These are phyloP conservation scores for Gliomastix tumulicola DNA, from an alignment of 2,329 filamentous ascomycete genomes.

Conservation along the genomic window DNA sequence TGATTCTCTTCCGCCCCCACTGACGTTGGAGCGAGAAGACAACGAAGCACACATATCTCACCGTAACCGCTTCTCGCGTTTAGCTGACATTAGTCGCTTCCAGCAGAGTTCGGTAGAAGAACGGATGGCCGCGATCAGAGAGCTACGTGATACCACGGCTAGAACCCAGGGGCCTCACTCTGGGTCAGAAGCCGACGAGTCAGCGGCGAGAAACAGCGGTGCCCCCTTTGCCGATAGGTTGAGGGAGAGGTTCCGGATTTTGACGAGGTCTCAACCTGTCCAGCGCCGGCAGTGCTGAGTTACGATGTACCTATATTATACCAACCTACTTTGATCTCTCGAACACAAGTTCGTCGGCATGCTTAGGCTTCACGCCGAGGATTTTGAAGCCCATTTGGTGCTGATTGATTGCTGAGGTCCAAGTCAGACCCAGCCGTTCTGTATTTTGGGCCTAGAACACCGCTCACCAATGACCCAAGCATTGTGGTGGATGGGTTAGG, in stretches of 20 bases:
- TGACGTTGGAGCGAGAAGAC: constrained; percentile 29
- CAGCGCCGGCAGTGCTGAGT: constrained; percentile 1
- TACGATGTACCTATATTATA: too few relatives aligned
- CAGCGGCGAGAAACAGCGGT: constrained; percentile 27
- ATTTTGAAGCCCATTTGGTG: too few relatives aligned
- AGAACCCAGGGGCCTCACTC: too few relatives aligned
- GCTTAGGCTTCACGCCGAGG: too few relatives aligned
- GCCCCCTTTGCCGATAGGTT: constrained; percentile 40
- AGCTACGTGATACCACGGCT: constrained; percentile 25
- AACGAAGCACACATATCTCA: constrained; percentile 23
- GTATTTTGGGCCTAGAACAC: too few relatives aligned
- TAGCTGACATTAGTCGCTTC: constrained; percentile 50
- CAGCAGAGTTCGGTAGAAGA: constrained; percentile 54
- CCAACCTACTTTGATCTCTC: too few relatives aligned
- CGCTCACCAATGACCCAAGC: too few relatives aligned
- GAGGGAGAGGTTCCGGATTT: constrained; percentile 45
- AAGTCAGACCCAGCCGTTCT: too few relatives aligned
- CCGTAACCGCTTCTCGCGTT: constrained; percentile 38
- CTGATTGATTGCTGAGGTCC: too few relatives aligned
- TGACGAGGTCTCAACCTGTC: constrained; percentile 34
- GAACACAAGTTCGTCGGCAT: too few relatives aligned
- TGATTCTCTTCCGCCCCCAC: constrained; percentile 33
- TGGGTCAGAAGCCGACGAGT: too few relatives aligned
- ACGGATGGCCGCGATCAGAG: constrained; percentile 52
- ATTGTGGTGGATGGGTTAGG: too few relatives aligned